Percentiles rank a stretch among this genome's conserved stretches.
phyloP scores from a whole-genome alignment of 441 rosid species.

The Gossypium schwendimanii region DNA sequence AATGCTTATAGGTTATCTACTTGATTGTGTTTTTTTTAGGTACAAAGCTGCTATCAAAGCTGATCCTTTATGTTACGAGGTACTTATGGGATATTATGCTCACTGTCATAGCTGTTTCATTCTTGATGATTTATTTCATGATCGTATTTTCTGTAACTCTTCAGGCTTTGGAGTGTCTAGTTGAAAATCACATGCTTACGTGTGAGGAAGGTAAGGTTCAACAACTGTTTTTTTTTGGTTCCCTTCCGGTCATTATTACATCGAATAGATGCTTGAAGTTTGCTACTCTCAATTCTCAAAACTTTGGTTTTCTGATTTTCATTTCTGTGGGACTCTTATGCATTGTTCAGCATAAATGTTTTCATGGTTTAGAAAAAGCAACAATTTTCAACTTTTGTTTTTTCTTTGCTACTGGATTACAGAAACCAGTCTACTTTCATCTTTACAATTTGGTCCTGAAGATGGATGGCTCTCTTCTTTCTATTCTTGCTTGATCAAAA shows the following conservation, averaged over 20 bases:
- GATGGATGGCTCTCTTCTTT: conserved; percentile 91
- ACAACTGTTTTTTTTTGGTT: conserved; percentile 5
- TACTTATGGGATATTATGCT: conserved; percentile 21
- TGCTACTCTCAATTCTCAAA: neutral
- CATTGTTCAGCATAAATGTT: neutral
- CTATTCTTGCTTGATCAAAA: conserved; percentile 83
- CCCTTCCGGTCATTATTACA: neutral
- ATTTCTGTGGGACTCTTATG: neutral
- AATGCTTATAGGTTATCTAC: neutral
- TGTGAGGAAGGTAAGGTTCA: conserved; percentile 64
- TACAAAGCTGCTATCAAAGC: conserved; percentile 93
- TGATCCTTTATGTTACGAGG: conserved; percentile 95
- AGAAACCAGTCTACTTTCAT: conserved; percentile 70
- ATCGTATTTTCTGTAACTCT: conserved; percentile 7
- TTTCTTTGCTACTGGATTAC: conserved; percentile 22
- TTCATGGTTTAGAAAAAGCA: neutral
- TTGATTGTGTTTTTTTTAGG: conserved; percentile 33
- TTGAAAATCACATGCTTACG: conserved; percentile 89
- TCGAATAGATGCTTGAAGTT: neutral
- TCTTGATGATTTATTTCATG: neutral
- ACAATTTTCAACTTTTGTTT: neutral
- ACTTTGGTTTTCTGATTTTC: neutral
- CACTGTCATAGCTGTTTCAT: conserved; percentile 1
- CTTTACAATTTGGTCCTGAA: conserved; percentile 76
- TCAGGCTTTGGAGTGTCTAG: conserved; percentile 91